phyloP scores from a whole-genome alignment of 257 asterid genomes.

The Solanum medicagineum region DNA sequence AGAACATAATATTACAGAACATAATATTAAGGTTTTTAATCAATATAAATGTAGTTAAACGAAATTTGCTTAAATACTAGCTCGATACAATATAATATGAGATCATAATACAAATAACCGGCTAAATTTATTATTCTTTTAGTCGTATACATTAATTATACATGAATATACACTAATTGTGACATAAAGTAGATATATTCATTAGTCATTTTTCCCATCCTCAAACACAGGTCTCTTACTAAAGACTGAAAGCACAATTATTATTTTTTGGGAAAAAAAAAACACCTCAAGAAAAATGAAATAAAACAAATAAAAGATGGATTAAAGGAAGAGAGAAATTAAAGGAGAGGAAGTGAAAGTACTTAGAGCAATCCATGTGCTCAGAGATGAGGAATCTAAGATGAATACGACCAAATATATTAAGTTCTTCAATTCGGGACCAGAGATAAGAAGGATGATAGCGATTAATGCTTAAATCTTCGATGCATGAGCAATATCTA shows the following conservation, averaged over 20 bases:
- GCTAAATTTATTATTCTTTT: neutral
- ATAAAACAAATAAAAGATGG: neutral
- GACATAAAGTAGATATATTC: neutral
- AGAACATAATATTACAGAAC: neutral
- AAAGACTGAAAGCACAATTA: neutral
- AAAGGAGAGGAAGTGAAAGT: neutral
- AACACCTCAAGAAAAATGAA: neutral
- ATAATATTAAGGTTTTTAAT: neutral
- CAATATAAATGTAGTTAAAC: neutral
- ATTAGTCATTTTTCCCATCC: neutral
- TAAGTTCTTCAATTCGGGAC: neutral
- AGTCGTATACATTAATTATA: neutral
- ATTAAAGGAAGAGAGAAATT: neutral
- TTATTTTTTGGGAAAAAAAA: neutral
- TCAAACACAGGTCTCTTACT: neutral
- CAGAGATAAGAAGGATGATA: neutral
- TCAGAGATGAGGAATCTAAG: slow-evolving; percentile 5
- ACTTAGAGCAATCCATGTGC: neutral
- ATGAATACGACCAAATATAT: neutral
- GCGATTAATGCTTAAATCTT: neutral
- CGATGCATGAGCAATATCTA: neutral
- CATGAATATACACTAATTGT: neutral
- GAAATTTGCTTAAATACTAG: neutral
- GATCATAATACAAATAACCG: neutral
- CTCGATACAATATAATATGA: neutral